Base-by-base conservation (phyloP, 306 rosid genomes). In the Cicer judaicum region DNA sequence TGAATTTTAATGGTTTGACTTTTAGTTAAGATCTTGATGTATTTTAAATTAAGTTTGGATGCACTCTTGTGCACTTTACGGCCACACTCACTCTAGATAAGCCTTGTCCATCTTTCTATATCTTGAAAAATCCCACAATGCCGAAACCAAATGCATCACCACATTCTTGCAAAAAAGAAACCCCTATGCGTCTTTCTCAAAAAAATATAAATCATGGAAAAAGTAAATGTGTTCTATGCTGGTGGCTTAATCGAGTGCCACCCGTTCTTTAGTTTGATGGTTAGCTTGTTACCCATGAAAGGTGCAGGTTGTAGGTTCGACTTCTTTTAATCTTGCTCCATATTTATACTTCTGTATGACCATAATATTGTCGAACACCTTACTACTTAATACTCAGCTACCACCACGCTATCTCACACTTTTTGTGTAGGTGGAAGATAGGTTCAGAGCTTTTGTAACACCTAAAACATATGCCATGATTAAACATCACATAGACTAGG, bases 361-460 rank as follows among this genome's bases (percentile, higher is more conserved):
- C 50, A 39, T 70, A 38, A 70, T 38, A 15, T 70, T 53, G 15
- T 7, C 16, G 6, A 39, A 15, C 50, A 52, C 39, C 36, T 52
- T 70, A 6, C 63, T 70, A 53, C 50, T 40, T 53, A 50, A 5
- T 69, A 36, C 39, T 29, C 5, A 3, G 24, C 13, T 70, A 34
- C 64, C 29, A 39, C 44, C 13, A 14, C 40, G 66, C 21, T 62
- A 39, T 54, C 53, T 70, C 64, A 40, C 53, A 53, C 15, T 71
- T 54, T 64, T 53, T 40, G 40, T 10, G 9, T 57, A 21, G 59
- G 64, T 74, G 42, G 63, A 9, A 49, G 47, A 10, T 63, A 49
- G 19, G 49, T 48, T 39, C 62, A 8, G 42, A 62, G 52, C 64
- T 74, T 74, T 18, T 59, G 14, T 71, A 55, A 42, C 64, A 71